A percentile compares a stretch with the other conserved stretches of the same genome.
These are phyloP conservation scores for Ogataea chonburiensis DNA, from an alignment of 805 yeast genomes.

Conservation along the genomic window DNA sequence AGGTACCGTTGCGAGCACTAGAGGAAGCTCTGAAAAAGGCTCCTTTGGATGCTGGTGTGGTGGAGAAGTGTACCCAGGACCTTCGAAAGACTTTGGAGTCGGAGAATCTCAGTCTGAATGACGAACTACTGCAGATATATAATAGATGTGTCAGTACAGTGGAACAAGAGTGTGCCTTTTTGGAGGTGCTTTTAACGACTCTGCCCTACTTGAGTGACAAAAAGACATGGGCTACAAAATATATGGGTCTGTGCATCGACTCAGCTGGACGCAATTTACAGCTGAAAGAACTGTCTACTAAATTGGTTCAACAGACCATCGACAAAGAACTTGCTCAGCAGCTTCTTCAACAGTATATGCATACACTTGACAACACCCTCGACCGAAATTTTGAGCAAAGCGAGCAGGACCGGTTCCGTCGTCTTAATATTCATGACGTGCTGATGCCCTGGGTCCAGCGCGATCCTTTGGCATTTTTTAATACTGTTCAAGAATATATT, in stretches of 20 bases:
- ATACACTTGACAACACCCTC: constrained; percentile 13
- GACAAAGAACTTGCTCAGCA: constrained; percentile 15
- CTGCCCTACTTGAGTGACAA: constrained; percentile 33
- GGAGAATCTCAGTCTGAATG: constrained; percentile 2
- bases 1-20: constrained; percentile 4
- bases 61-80: not conserved
- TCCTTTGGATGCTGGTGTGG: not conserved
- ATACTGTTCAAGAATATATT: constrained; percentile 2
- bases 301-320: constrained; percentile 12
- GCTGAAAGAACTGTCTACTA: constrained; percentile 21
- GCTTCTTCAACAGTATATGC: constrained; percentile 26
- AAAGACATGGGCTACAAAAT: constrained; percentile 49
- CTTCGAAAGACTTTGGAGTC: not conserved
- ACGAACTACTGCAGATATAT: constrained; percentile 3
- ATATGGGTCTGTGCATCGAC: constrained; percentile 52
- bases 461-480: constrained; percentile 38
- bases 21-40: constrained; percentile 2
- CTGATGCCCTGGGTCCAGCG: constrained; percentile 43
- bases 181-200: constrained; percentile 38
- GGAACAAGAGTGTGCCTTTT: constrained; percentile 38
- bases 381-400: constrained; percentile 28
- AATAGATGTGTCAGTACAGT: constrained; percentile 22
- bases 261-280: constrained; percentile 52
- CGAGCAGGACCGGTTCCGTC: constrained; percentile 51
- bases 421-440: constrained; percentile 41